Evolutionary conservation across 345 rosid species (phyloP).

Genomic region (Lagerstroemia speciosa): DNA sequence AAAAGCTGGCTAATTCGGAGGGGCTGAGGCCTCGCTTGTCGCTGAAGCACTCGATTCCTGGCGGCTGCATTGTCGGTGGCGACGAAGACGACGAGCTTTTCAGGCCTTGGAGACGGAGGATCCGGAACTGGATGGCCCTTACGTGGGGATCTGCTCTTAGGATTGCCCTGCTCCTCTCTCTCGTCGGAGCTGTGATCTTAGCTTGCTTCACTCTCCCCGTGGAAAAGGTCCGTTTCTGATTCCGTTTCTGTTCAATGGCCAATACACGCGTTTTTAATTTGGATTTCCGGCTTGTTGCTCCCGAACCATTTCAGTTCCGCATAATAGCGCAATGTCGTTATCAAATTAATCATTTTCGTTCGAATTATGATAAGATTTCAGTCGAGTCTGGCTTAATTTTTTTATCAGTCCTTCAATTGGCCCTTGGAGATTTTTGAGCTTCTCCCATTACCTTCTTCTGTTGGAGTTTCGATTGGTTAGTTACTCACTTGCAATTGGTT

Average conservation of each 20-base stretch:
- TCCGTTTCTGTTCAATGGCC: background rate
- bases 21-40: constrained; percentile 45
- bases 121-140: constrained; percentile 41
- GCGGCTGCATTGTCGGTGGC: constrained; percentile 2
- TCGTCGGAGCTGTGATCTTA: constrained; percentile 49
- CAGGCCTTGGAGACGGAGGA: constrained; percentile 50
- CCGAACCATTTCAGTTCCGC: background rate
- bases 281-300: background rate
- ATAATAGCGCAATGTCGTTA: background rate
- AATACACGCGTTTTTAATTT: background rate
- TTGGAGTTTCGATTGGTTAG: background rate
- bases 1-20: constrained; percentile 48
- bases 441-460: background rate
- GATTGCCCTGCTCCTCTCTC: constrained; percentile 53
- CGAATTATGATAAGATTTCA: background rate
- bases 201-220: constrained; percentile 91
- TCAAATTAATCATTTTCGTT: background rate
- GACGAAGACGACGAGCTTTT: constrained; percentile 32
- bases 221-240: constrained; percentile 46
- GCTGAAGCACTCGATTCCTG: constrained; percentile 37
- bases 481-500: too few relatives aligned
- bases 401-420: background rate
- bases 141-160: constrained; percentile 71
- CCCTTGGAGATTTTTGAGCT: background rate
- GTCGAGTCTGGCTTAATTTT: background rate